phyloP scores from a whole-genome alignment of 768 basidiomycete species.

The Crepidotus variabilis region DNA sequence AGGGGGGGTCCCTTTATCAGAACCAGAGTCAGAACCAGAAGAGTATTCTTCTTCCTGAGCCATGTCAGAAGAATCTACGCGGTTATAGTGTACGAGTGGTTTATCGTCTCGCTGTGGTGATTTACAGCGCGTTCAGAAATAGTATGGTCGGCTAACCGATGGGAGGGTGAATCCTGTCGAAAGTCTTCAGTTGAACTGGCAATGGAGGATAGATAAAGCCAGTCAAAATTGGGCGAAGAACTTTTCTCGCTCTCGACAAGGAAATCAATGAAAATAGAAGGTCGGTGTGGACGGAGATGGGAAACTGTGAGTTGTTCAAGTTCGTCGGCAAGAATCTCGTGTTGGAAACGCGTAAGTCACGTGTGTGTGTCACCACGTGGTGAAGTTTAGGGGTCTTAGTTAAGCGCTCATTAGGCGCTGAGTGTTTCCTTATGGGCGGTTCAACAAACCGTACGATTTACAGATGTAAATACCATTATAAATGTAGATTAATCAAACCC shows the following conservation, averaged over 20 bases:
- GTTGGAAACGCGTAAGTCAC: conserved; percentile 31
- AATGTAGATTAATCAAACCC: too few species aligned
- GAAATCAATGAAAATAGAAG: not conserved
- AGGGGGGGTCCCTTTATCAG: conserved; percentile 9
- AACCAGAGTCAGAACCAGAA: conserved; percentile 13
- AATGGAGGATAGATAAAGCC: not conserved
- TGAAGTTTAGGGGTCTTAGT: not conserved
- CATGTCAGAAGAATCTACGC: not conserved
- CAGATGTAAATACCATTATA: too few species aligned
- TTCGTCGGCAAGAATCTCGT: conserved; percentile 2
- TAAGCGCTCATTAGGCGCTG: too few species aligned
- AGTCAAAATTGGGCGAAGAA: not conserved
- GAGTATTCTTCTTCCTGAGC: not conserved
- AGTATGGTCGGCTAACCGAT: not conserved
- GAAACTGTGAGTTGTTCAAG: not conserved
- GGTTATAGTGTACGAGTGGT: not conserved
- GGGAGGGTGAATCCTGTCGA: not conserved
- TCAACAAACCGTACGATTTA: too few species aligned
- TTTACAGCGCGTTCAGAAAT: not conserved
- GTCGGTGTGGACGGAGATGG: not conserved
- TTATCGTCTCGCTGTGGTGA: not conserved
- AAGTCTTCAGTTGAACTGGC: not conserved
- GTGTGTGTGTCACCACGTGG: conserved; percentile 16
- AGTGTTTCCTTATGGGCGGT: too few species aligned
- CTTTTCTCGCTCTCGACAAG: not conserved